Evolutionary conservation across 257 asterid species (phyloP).

Genomic region (Jasminum sambac): DNA sequence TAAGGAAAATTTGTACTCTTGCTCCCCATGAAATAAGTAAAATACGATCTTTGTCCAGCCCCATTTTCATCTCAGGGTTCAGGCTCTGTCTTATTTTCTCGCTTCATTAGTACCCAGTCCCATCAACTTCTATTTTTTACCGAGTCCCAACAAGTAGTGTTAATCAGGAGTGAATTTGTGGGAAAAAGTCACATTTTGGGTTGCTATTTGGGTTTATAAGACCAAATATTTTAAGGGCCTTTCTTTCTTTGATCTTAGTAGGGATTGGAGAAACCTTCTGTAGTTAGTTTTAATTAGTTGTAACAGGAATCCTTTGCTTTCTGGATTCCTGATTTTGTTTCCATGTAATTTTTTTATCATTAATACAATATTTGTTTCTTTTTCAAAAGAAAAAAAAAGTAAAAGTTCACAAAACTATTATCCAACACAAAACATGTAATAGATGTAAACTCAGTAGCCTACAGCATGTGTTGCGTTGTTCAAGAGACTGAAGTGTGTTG

Average conservation of each 20-base stretch:
- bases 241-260: too few species aligned
- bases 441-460: background rate
- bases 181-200: too few species aligned
- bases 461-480: background rate
- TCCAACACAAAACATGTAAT: background rate
- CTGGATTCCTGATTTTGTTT: too few species aligned
- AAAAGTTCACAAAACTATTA: background rate
- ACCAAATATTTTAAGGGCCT: too few species aligned
- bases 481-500: background rate
- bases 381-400: too few species aligned
- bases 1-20: background rate
- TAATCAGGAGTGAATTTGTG: too few species aligned
- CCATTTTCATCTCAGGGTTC: background rate
- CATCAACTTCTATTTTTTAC: background rate
- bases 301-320: too few species aligned
- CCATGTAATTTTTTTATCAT: too few species aligned
- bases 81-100: background rate
- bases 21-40: background rate
- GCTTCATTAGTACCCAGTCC: background rate
- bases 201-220: too few species aligned
- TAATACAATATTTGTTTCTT: too few species aligned
- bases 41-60: background rate
- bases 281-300: too few species aligned
- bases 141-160: background rate
- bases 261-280: too few species aligned